These are phyloP conservation scores for Fagus crenata DNA, from an alignment of 306 rosid genomes.

Conservation along the genomic window DNA sequence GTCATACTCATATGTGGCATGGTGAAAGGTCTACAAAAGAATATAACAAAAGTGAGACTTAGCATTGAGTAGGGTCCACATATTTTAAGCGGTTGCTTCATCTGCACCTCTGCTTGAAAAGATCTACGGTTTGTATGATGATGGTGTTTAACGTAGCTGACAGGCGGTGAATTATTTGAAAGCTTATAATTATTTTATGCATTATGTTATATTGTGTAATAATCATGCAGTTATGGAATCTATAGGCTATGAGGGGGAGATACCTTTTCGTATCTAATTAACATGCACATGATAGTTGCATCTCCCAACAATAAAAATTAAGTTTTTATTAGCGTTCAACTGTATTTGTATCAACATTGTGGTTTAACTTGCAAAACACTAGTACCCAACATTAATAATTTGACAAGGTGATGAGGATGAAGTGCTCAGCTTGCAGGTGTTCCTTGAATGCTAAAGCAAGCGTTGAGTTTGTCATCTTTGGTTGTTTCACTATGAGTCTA, in stretches of 20 bases:
- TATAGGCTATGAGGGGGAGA: no score
- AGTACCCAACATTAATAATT: background rate
- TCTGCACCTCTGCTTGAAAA: background rate
- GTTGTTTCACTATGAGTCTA: background rate
- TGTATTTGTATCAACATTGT: background rate
- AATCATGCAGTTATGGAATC: no score
- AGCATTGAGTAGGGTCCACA: conserved; percentile 1
- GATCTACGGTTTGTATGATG: background rate
- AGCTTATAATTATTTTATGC: no score
- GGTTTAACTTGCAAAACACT: background rate
- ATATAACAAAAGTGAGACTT: background rate
- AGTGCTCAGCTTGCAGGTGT: background rate
- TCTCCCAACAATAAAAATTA: no score
- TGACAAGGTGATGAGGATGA: background rate
- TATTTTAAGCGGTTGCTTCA: background rate
- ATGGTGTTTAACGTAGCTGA: background rate
- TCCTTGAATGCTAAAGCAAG: background rate
- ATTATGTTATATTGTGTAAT: no score
- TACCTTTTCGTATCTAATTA: no score
- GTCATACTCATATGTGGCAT: background rate
- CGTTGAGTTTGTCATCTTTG: background rate
- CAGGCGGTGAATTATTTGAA: background rate
- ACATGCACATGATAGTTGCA: no score
- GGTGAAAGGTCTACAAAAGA: background rate
- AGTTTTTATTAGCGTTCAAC: background rate